Base-by-base conservation (phyloP, 176 grass and related monocot genomes). In the Tillandsia leiboldiana region DNA sequence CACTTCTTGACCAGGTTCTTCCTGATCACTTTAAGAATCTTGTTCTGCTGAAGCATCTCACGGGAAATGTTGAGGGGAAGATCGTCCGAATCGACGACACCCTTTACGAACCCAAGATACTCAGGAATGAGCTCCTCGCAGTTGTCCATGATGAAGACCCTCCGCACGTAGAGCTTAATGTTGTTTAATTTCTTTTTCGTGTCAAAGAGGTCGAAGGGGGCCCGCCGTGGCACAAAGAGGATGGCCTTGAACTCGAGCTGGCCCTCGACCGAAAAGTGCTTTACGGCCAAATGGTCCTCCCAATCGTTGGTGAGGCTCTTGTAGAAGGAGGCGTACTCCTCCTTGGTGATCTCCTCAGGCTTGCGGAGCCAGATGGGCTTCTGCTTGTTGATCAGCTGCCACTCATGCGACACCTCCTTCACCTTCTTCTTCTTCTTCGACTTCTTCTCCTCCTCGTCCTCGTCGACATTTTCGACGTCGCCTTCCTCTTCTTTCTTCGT, bases 41-140 rank as follows among this genome's bases (percentile, higher is more conserved):
- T 85, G 72, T 85, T 85, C 66, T 85, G 82, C 13, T 85, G 82
- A 48, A 85, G 82, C 72, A 49, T 85, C 67, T 85, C 82, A 14
- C 82, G 68, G 0, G 82, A 84, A 48, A 84, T 84, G 53, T 84
- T 84, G 17, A 84, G 75, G 0, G 82, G 82, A 18, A 85, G 71
- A 23, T 83, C 81, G 26, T 78, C 81, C 17, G 81, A 83, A 53
- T 83, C 81, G 11, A 83, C 81, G 12, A 85, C 70, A 24, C 82
- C 82, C 70, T 85, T 85, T 8, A 85, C 7, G 17, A 85, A 80
- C 51, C 77, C 72, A 62, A 85, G 66, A 20, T 85, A 76, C 51
- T 85, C 82, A 0, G 82, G 82, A 47, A 85, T 85, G 9, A 85
- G 27, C 22, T 85, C 82, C 57, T 85, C 82, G 48, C 75, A 83